Base-by-base conservation (phyloP, 1,284 basidiomycete species). In the Inonotus hispidus region DNA sequence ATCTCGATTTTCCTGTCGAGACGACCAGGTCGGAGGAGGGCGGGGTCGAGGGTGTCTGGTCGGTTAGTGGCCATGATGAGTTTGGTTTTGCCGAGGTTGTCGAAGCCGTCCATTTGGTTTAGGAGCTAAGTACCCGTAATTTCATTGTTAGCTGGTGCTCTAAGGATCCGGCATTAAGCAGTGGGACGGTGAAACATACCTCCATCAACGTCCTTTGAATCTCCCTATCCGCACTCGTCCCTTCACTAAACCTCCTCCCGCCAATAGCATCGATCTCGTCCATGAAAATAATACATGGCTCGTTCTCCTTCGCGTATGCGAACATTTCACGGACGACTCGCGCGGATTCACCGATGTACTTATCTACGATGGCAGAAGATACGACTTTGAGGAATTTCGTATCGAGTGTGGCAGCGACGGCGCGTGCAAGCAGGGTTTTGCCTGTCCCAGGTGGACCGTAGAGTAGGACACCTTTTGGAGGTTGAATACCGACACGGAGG, bases 61-160 rank as follows among this genome's bases (percentile, higher is more conserved):
- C 95, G 82, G 79, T 97, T 97, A 38, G 95, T 97, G 2, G 94
- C 95, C 95, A 99, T 98, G 75, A 99, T 99, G 61, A 99, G 85
- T 76, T 99, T 99, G 46, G 95, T 99, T 69, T 83, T 83, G 56
- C 96, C 97, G 25, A 98, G 81, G 14, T 95, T 93, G 75, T 99
- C 97, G 78, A 99, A 99, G 35, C 97, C 97, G 73, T 99, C 97
- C 94, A 99, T 97, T 76, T 99, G 96, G 73, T 99, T 99, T 52
- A 99, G 82, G 37, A 99, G 80, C 92, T 95, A 68, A n/a, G 39
- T n/a, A 38, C 56, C 4, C 8, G 58, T 35, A 60, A 53, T 59
- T 29, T 50, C 13, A 2, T 43, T n/a, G 21, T 25, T 37, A 32
- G 39, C 7, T 19, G 8, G 19, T 52, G 21, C 32, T 39, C 16